These are phyloP conservation scores for Symbiotaphrina buchneri DNA, from an alignment of 495 filamentous ascomycete species.

Conservation along the genomic window DNA sequence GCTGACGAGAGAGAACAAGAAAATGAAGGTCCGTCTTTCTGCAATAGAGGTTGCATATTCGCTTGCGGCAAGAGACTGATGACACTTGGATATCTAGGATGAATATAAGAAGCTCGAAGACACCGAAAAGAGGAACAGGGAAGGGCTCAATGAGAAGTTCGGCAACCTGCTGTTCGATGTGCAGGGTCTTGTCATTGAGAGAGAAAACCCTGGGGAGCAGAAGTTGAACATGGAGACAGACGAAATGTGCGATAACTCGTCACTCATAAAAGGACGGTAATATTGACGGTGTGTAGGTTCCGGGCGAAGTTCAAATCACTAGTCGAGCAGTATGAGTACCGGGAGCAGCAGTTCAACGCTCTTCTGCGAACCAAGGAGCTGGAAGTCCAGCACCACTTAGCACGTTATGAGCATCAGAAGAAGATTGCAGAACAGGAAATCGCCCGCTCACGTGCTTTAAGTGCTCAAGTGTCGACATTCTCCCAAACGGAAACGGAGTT, in stretches of 20 bases:
- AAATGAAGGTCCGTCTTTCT: constrained; percentile 51
- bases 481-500: constrained; percentile 89
- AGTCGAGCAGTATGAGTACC: constrained; percentile 84
- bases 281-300: constrained; percentile 28
- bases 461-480: constrained; percentile 82
- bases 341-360: constrained; percentile 77
- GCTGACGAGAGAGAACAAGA: constrained; percentile 87
- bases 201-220: constrained; percentile 51
- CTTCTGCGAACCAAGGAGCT: constrained; percentile 83
- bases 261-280: constrained; percentile 1
- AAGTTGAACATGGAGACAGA: constrained; percentile 63
- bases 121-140: constrained; percentile 55
- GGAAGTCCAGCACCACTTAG: constrained; percentile 81
- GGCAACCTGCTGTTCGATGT: constrained; percentile 53
- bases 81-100: constrained; percentile 29
- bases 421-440: constrained; percentile 67
- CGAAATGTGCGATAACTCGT: constrained; percentile 41
- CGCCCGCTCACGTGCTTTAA: constrained; percentile 57
- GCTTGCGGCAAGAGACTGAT: not conserved
- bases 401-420: constrained; percentile 69
- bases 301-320: constrained; percentile 80
- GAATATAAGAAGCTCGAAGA: constrained; percentile 76
- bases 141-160: constrained; percentile 65
- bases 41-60: constrained; percentile 1
- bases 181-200: constrained; percentile 58